phyloP scores from a whole-genome alignment of 164 flowering plant genomes.

The Aristolochia fimbriata region DNA sequence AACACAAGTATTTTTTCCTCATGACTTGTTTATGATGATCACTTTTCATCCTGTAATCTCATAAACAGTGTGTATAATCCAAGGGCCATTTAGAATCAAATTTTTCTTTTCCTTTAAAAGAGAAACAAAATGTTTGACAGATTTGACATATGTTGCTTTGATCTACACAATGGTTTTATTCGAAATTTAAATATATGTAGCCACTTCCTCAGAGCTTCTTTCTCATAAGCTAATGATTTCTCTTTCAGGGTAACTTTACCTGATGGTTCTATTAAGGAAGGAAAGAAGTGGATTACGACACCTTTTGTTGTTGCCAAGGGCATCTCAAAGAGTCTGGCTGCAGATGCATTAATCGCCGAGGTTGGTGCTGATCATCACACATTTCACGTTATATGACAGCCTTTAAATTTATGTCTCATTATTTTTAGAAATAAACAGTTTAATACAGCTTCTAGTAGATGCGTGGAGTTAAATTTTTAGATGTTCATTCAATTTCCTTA shows the following conservation, averaged over 20 bases:
- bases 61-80: too few relatives aligned
- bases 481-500: too few relatives aligned
- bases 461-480: too few relatives aligned
- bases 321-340: constrained; percentile 63
- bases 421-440: background rate
- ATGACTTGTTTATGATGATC: too few relatives aligned
- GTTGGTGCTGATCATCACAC: background rate
- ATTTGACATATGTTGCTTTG: too few relatives aligned
- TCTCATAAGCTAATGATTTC: background rate
- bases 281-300: constrained; percentile 64
- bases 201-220: background rate
- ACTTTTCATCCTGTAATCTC: too few relatives aligned
- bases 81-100: too few relatives aligned
- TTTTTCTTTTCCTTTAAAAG: too few relatives aligned
- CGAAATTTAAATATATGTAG: too few relatives aligned
- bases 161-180: too few relatives aligned
- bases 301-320: constrained; percentile 65
- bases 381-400: background rate
- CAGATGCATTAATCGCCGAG: constrained; percentile 60
- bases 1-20: too few relatives aligned
- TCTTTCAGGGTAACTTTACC: constrained; percentile 57
- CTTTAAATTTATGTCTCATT: background rate
- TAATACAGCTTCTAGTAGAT: background rate
- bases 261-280: constrained; percentile 82
- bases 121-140: too few relatives aligned